Evolutionary conservation across 495 filamentous ascomycete genomes (phyloP).

Genomic region (Xeromyces bisporus): DNA sequence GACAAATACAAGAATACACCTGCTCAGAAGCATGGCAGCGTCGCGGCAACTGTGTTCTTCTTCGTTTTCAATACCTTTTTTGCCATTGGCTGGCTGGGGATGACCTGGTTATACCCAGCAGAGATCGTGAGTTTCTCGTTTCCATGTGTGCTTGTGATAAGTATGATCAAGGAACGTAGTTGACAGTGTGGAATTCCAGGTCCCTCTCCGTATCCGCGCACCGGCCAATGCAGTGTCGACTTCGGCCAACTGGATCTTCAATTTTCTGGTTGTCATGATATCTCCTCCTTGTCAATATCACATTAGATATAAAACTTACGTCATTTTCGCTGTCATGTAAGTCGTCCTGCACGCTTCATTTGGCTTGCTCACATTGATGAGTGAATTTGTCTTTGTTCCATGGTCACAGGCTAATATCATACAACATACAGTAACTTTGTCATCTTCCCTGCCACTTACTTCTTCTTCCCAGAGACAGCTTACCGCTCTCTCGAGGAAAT

Average conservation of each 20-base stretch:
- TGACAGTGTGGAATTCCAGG: conserved; percentile 3
- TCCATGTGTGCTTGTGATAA: background rate
- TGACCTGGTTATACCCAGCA: conserved; percentile 61
- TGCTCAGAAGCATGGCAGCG: conserved; percentile 24
- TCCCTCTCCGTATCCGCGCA: conserved; percentile 53
- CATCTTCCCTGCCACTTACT: conserved; percentile 53
- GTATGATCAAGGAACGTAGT: background rate
- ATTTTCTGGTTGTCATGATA: conserved; percentile 51
- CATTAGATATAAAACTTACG: conserved; percentile 55
- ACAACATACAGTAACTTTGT: conserved; percentile 49
- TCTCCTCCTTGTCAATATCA: conserved; percentile 51
- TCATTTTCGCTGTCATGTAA: conserved; percentile 61
- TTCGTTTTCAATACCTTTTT: conserved; percentile 70
- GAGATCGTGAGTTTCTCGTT: conserved; percentile 34
- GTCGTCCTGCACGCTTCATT: conserved; percentile 4
- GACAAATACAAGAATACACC: no score
- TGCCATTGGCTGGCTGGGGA: conserved; percentile 59
- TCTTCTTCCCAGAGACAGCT: conserved; percentile 64
- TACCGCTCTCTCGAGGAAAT: conserved; percentile 60
- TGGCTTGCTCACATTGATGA: no score
- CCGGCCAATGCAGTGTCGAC: conserved; percentile 59
- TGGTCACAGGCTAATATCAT: no score
- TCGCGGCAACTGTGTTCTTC: conserved; percentile 41
- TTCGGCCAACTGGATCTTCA: conserved; percentile 31
- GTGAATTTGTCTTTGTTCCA: no score